Percentiles rank a stretch among this genome's conserved stretches.
These are phyloP conservation scores for Backusella macrospora DNA, from an alignment of 192 early-diverging fungal genomes.

Conservation along the genomic window DNA sequence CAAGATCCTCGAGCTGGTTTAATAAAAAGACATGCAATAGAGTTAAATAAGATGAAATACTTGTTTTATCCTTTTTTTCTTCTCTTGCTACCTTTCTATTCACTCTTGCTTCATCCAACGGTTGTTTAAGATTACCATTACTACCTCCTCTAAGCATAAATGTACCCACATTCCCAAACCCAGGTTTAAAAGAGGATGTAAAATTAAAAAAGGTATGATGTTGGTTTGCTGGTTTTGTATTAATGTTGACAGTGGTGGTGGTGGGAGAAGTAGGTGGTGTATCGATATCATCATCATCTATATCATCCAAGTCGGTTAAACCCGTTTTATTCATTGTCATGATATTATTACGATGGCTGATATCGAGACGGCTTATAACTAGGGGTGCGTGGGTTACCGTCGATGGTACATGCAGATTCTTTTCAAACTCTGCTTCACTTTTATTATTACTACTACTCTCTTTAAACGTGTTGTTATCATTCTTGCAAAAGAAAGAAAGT, in stretches of 20 bases:
- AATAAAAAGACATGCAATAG: background rate
- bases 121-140: background rate
- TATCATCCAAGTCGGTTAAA: conserved; percentile 10
- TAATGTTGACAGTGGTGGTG: background rate
- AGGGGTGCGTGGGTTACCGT: background rate
- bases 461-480: background rate
- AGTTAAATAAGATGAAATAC: background rate
- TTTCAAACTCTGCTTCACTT: background rate
- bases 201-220: background rate
- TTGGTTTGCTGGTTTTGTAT: background rate
- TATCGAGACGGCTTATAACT: conserved; percentile 13
- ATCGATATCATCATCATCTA: background rate
- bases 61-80: background rate
- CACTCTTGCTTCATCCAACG: conserved; percentile 27
- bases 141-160: conserved; percentile 18
- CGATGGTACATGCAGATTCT: background rate
- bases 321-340: background rate
- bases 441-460: background rate
- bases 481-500: conserved; percentile 24
- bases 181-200: conserved; percentile 5
- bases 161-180: conserved; percentile 4
- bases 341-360: background rate
- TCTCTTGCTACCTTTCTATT: conserved; percentile 24
- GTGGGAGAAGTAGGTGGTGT: background rate
- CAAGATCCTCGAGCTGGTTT: conserved; percentile 26